Evolutionary conservation across 192 early-diverging fungal genomes (phyloP).

Genomic region (Entomortierella chlamydospora): DNA sequence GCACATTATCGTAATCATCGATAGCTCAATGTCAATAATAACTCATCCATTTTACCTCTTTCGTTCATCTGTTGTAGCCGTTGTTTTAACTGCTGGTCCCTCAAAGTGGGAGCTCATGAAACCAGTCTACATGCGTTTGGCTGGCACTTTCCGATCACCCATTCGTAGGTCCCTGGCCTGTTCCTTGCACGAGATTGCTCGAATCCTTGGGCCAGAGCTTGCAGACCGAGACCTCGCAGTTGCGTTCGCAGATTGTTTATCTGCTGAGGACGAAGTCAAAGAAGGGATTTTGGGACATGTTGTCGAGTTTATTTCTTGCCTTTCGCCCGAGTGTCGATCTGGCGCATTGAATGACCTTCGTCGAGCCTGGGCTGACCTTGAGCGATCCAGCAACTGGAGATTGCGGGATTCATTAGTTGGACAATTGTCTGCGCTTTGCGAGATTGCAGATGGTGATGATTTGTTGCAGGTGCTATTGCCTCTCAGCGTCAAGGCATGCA

Average conservation of each 20-base stretch:
- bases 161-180: constrained; percentile 69
- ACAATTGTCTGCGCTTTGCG: constrained; percentile 73
- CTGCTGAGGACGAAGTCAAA: constrained; percentile 73
- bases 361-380: constrained; percentile 75
- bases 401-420: constrained; percentile 75
- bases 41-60: too few species aligned
- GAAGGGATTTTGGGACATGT: constrained; percentile 76
- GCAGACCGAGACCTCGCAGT: constrained; percentile 64
- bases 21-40: too few species aligned
- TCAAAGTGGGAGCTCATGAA: constrained; percentile 69
- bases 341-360: constrained; percentile 73
- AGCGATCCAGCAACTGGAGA: constrained; percentile 74
- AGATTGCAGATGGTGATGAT: constrained; percentile 67
- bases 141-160: constrained; percentile 58
- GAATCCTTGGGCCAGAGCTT: constrained; percentile 63
- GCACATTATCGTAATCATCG: too few species aligned
- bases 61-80: constrained; percentile 45
- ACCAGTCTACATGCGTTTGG: constrained; percentile 39
- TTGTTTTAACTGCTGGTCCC: constrained; percentile 65
- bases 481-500: constrained; percentile 66
- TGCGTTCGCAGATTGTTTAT: constrained; percentile 64
- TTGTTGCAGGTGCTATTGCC: constrained; percentile 77
- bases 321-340: constrained; percentile 69
- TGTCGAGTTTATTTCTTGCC: constrained; percentile 71
- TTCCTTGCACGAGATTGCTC: constrained; percentile 69